phyloP scores from a whole-genome alignment of 352 stramenopile species.

The Phytophthora lateralis region DNA sequence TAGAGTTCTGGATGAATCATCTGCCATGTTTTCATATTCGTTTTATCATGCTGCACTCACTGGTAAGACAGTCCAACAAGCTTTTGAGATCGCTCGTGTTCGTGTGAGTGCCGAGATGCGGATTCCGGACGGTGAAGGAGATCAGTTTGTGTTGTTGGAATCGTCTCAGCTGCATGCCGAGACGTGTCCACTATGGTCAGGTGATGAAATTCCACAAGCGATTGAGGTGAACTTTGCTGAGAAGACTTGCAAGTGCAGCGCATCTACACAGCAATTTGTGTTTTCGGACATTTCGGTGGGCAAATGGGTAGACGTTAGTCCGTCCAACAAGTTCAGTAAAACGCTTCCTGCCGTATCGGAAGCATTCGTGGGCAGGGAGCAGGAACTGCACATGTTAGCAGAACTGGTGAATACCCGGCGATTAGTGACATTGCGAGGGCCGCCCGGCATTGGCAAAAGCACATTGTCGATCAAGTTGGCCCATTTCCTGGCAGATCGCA shows the following conservation, averaged over 20 bases:
- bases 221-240: slow-evolving; percentile 60
- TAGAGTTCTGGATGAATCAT: slow-evolving; percentile 70
- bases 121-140: slow-evolving; percentile 60
- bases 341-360: slow-evolving; percentile 69
- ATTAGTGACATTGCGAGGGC: slow-evolving; percentile 74
- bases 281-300: slow-evolving; percentile 76
- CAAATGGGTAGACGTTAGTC: slow-evolving; percentile 79
- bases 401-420: slow-evolving; percentile 60
- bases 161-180: slow-evolving; percentile 67
- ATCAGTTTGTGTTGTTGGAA: slow-evolving; percentile 82
- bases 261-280: slow-evolving; percentile 58
- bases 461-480: slow-evolving; percentile 74
- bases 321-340: slow-evolving; percentile 70
- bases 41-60: slow-evolving; percentile 81
- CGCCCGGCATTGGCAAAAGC: slow-evolving; percentile 80
- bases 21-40: slow-evolving; percentile 77
- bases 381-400: slow-evolving; percentile 74
- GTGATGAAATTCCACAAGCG: slow-evolving; percentile 28
- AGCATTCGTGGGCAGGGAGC: slow-evolving; percentile 76
- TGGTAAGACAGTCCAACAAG: slow-evolving; percentile 75
- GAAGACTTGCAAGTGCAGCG: slow-evolving; percentile 61
- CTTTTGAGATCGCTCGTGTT: slow-evolving; percentile 75
- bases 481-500: slow-evolving; percentile 76
- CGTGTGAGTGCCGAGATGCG: slow-evolving; percentile 76
- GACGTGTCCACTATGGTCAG: slow-evolving; percentile 46